These are phyloP conservation scores for Phytopythium ostracodes DNA, from an alignment of 352 stramenopile genomes.

Conservation along the genomic window DNA sequence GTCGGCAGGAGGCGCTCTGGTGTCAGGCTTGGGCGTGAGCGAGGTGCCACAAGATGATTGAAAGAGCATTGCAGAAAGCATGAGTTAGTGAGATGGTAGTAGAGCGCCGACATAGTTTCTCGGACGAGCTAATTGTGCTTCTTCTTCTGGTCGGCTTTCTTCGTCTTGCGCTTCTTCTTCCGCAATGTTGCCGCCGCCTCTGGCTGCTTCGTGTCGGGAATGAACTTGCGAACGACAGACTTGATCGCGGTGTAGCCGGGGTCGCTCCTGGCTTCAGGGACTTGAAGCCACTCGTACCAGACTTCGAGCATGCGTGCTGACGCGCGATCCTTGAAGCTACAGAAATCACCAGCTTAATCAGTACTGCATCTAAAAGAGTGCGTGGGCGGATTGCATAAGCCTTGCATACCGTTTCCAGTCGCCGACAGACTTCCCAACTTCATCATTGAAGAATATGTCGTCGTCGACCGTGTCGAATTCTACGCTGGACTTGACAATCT, in stretches of 20 bases:
- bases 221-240: slow-evolving; percentile 46
- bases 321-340: slow-evolving; percentile 64
- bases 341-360: not conserved
- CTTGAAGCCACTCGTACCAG: slow-evolving; percentile 50
- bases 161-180: slow-evolving; percentile 1
- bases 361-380: not conserved
- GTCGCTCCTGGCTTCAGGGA: slow-evolving; percentile 44
- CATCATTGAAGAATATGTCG: slow-evolving; percentile 50
- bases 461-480: slow-evolving; percentile 23
- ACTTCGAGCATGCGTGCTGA: slow-evolving; percentile 66
- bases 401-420: slow-evolving; percentile 34
- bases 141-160: not conserved
- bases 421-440: slow-evolving; percentile 30
- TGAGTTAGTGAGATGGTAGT: not conserved
- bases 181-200: not conserved
- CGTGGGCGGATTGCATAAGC: too few relatives aligned
- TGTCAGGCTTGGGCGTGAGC: not conserved
- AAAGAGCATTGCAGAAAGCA: not conserved
- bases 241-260: slow-evolving; percentile 46
- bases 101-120: not conserved
- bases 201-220: slow-evolving; percentile 11
- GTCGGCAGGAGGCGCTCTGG: slow-evolving; percentile 7
- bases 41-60: not conserved
- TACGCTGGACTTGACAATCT: slow-evolving; percentile 87
- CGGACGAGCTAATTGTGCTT: not conserved